Base-by-base conservation (phyloP, 805 yeast genomes). In the Teunomyces lycoperdinae region DNA sequence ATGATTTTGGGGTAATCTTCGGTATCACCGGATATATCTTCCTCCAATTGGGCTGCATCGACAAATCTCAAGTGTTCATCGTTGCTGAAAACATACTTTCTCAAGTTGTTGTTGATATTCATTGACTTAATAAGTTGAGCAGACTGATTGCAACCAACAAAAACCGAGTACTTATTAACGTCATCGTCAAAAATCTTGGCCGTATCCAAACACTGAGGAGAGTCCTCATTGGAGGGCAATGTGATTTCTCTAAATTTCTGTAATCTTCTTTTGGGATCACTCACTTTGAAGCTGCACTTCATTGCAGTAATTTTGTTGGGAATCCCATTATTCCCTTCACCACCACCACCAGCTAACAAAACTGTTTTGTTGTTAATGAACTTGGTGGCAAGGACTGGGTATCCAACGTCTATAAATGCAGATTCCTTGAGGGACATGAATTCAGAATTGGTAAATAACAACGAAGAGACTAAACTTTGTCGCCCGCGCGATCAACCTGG, bases 261-360 rank as follows among this genome's bases (percentile, higher is more conserved):
- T 46, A 85, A 66, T 38, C 64, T 54, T 46, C 71, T 54, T 9
- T 63, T 64, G 44, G 74, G 72, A 55, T 73, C 63, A 41, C 66
- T 62, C 47, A 76, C 74, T 30, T 73, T 73, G 46, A 85, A 81
- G 57, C 81, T 78, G 41, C 87, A 73, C 42, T 78, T 67, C 36
- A 86, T 63, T 2, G 85, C 85, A 3, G 90, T 81, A 52, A 92
- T 70, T 62, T 87, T 89, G 66, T 92, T 92, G 35, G 91, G 87
- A 47, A 89, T 83, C 28, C 96, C 97, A 58, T 89, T 85, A 59
- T 83, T 84, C 8, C 96, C 96, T 63, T 89, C 96, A 24, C 97
- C 98, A 28, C 97, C 97, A 40, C 99, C 99, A 36, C 99, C 99
- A 2, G 89, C 83, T 27, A 85, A 85, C 43, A 90, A 64, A 26